Percentiles rank a stretch among this genome's conserved stretches.
phyloP scores from a whole-genome alignment of 345 rosid genomes.

The Murraya koenigii region DNA sequence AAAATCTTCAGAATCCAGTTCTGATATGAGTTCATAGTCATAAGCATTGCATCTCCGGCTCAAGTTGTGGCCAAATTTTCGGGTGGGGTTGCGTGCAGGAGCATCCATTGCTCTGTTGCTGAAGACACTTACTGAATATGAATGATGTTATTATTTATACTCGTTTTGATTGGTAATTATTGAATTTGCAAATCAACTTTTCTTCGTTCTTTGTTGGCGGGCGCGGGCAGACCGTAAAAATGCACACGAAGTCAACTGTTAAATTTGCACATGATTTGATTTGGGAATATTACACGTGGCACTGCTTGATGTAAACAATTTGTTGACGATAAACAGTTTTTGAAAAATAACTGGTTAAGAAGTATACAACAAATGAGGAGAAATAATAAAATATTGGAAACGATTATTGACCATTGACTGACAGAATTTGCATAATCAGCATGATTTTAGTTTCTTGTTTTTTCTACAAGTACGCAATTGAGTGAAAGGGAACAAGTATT shows the following conservation, averaged over 20 bases:
- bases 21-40: constrained; percentile 23
- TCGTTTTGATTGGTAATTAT: background rate
- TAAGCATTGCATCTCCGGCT: constrained; percentile 16
- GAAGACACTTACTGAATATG: background rate
- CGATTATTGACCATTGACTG: constrained; percentile 8
- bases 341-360: no score
- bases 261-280: no score
- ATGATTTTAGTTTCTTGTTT: background rate
- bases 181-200: background rate
- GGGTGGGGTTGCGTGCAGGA: constrained; percentile 23
- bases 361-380: background rate
- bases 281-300: no score
- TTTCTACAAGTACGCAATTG: background rate
- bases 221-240: background rate
- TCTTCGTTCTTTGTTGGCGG: constrained; percentile 10
- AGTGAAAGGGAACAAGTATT: background rate
- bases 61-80: constrained; percentile 20
- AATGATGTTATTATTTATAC: background rate
- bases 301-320: no score
- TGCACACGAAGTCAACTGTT: background rate
- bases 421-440: background rate
- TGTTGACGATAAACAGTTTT: no score
- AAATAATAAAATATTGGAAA: background rate
- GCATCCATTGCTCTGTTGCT: constrained; percentile 19
- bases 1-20: background rate